These are phyloP conservation scores for Cyphellophora attinorum DNA, from an alignment of 2,329 filamentous ascomycete genomes.

Conservation along the genomic window DNA sequence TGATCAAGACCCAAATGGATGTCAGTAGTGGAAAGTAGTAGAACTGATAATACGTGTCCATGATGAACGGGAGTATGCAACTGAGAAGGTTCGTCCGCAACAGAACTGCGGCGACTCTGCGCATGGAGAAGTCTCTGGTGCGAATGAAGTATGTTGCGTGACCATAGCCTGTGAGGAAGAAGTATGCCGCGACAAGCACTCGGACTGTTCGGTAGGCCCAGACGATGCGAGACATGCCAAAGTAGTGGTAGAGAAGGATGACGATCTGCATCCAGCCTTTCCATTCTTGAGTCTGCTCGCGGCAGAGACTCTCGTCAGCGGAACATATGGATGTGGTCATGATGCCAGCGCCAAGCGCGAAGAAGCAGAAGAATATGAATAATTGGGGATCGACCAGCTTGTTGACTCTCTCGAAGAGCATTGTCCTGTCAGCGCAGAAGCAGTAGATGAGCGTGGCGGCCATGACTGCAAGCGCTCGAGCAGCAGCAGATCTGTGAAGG, in stretches of 20 bases:
- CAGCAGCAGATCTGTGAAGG: too few species aligned
- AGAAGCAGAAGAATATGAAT: conserved; percentile 15
- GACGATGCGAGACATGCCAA: conserved; percentile 39
- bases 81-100: conserved; percentile 50
- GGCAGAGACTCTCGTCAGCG: conserved; percentile 33
- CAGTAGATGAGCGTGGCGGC: conserved; percentile 32
- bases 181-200: conserved; percentile 46
- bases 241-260: conserved; percentile 50
- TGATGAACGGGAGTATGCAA: conserved; percentile 43
- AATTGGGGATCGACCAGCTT: conserved; percentile 27
- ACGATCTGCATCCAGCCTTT: conserved; percentile 56
- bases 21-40: conserved; percentile 53
- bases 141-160: conserved; percentile 51
- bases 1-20: conserved; percentile 53
- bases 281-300: conserved; percentile 54
- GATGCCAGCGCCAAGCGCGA: conserved; percentile 17
- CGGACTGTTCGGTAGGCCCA: conserved; percentile 48
- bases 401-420: conserved; percentile 42
- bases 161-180: conserved; percentile 55
- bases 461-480: too few species aligned
- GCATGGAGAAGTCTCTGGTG: conserved; percentile 47
- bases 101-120: conserved; percentile 43
- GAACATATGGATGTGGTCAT: conserved; percentile 1
- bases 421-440: conserved; percentile 46
- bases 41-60: conserved; percentile 45